phyloP scores from a whole-genome alignment of 257 asterid genomes.

The Agastache rugosa region DNA sequence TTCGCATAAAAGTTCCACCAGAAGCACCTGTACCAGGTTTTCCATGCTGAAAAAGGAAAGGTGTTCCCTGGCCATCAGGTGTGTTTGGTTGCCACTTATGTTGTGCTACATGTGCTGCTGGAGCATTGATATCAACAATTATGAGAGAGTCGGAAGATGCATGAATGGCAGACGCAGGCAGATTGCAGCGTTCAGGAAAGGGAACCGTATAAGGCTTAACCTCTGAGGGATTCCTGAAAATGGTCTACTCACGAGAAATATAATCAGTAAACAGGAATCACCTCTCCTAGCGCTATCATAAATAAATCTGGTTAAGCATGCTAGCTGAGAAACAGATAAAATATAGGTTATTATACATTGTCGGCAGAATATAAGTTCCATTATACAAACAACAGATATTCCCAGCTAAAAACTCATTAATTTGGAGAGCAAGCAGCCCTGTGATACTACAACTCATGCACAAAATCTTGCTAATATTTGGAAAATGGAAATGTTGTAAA shows the following conservation, averaged over 20 bases:
- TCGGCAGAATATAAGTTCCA: not conserved
- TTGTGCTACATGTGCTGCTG: conserved; percentile 90
- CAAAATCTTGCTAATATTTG: conserved; percentile 26
- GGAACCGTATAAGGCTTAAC: conserved; percentile 84
- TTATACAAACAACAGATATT: too few relatives aligned
- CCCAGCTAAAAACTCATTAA: too few relatives aligned
- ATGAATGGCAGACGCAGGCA: conserved; percentile 93
- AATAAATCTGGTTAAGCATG: conserved; percentile 16
- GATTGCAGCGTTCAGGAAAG: conserved; percentile 92
- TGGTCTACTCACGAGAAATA: conserved; percentile 62
- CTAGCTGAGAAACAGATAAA: conserved; percentile 26
- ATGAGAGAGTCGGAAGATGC: conserved; percentile 91
- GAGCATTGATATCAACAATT: conserved; percentile 78
- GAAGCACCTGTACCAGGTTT: conserved; percentile 72
- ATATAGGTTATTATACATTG: conserved; percentile 16
- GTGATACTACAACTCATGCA: not conserved
- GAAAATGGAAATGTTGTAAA: conserved; percentile 1
- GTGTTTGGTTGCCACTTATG: conserved; percentile 99
- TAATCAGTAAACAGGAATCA: conserved; percentile 31
- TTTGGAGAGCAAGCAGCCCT: conserved; percentile 20
- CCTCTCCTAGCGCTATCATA: conserved; percentile 29
- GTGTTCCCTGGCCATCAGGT: conserved; percentile 98
- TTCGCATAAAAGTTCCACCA: conserved; percentile 94
- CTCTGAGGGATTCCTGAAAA: conserved; percentile 90
- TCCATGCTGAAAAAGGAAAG: conserved; percentile 95